Percentiles rank a stretch among this genome's conserved stretches.
phyloP scores from a whole-genome alignment of 352 stramenopile species.

The Pythium plurisporium region DNA sequence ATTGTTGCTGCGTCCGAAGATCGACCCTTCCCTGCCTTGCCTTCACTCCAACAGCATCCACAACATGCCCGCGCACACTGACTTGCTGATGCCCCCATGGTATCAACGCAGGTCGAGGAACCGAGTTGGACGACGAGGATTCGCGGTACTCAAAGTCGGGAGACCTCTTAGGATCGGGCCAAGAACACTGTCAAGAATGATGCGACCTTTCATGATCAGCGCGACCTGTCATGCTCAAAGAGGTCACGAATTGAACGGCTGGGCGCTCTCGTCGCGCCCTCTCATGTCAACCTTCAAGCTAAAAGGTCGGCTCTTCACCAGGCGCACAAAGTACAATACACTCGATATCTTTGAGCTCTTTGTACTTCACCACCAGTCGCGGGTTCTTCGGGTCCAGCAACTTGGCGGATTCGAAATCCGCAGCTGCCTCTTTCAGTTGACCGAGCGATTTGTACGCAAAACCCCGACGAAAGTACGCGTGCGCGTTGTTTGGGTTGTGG shows the following conservation, averaged over 20 bases:
- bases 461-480: slow-evolving; percentile 77
- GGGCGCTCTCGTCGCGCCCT: background rate
- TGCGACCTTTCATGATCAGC: slow-evolving; percentile 14
- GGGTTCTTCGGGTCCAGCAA: slow-evolving; percentile 61
- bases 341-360: slow-evolving; percentile 60
- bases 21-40: background rate
- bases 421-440: slow-evolving; percentile 42
- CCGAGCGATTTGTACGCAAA: slow-evolving; percentile 69
- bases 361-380: slow-evolving; percentile 76
- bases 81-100: slow-evolving; percentile 1
- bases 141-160: no score
- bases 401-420: slow-evolving; percentile 71
- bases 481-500: slow-evolving; percentile 73
- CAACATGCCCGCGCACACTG: slow-evolving; percentile 5
- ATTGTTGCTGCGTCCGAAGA: background rate
- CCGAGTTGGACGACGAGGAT: no score
- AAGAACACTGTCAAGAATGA: no score
- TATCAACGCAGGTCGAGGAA: background rate
- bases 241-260: background rate
- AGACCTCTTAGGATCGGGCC: no score
- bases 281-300: slow-evolving; percentile 1
- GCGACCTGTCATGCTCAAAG: slow-evolving; percentile 2
- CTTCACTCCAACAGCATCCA: slow-evolving; percentile 9
- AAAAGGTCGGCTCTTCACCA: slow-evolving; percentile 54
- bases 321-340: slow-evolving; percentile 66